A percentile compares a stretch with the other conserved stretches of the same genome.
These are phyloP conservation scores for Stemphylium beticola DNA, from an alignment of 2,329 filamentous ascomycete genomes.

Conservation along the genomic window DNA sequence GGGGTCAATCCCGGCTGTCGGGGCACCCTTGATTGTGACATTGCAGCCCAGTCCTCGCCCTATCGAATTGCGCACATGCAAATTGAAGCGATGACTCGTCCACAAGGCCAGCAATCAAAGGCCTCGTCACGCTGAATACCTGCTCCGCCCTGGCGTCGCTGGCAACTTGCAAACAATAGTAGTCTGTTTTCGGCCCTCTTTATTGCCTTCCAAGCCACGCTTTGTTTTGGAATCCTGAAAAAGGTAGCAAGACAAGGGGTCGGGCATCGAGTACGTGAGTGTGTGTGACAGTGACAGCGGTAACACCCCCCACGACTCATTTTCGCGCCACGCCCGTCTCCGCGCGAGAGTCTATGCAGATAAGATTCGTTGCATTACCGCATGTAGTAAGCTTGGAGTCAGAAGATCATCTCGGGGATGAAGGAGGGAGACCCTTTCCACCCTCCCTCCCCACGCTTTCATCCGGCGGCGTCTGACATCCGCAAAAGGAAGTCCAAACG, in stretches of 20 bases:
- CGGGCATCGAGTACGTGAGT: neutral
- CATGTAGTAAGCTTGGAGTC: slow-evolving; percentile 28
- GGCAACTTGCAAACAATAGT: slow-evolving; percentile 3
- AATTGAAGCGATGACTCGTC: slow-evolving; percentile 35
- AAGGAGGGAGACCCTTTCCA: slow-evolving; percentile 18
- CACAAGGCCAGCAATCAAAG: slow-evolving; percentile 22
- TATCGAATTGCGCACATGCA: slow-evolving; percentile 24
- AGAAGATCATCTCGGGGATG: slow-evolving; percentile 36
- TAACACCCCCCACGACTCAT: slow-evolving; percentile 19
- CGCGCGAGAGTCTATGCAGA: slow-evolving; percentile 23
- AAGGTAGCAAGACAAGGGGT: slow-evolving; percentile 16
- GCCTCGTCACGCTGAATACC: slow-evolving; percentile 21
- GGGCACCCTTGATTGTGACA: slow-evolving; percentile 9
- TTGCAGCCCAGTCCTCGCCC: slow-evolving; percentile 17
- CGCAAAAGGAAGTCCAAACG: slow-evolving; percentile 21
- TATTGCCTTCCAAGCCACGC: slow-evolving; percentile 13
- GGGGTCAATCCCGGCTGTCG: slow-evolving; percentile 35
- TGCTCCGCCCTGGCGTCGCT: slow-evolving; percentile 5
- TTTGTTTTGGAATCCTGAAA: slow-evolving; percentile 4
- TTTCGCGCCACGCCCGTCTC: slow-evolving; percentile 22
- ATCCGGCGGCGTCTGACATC: slow-evolving; percentile 26
- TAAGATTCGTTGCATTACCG: slow-evolving; percentile 20
- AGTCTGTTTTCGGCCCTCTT: slow-evolving; percentile 14
- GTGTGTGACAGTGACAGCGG: slow-evolving; percentile 18
- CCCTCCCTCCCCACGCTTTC: slow-evolving; percentile 24